Evolutionary conservation across 2,329 filamentous ascomycete genomes (phyloP).

Genomic region (Thielaviopsis ethacetica): DNA sequence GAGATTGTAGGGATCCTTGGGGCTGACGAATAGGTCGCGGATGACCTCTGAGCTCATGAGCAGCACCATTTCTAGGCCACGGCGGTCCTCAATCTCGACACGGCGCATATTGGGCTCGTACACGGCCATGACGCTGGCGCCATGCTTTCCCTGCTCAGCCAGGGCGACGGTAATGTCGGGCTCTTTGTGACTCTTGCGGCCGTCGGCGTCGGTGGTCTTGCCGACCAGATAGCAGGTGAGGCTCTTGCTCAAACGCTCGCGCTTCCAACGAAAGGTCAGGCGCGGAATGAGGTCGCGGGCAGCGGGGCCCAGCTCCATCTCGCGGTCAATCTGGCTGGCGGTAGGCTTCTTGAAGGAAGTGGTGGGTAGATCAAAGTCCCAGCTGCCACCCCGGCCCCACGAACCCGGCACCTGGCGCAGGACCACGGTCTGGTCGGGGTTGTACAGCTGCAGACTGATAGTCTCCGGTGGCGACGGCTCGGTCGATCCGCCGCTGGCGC

Average conservation of each 20-base stretch:
- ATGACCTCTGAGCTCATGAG: slow-evolving; percentile 47
- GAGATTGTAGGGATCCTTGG: slow-evolving; percentile 53
- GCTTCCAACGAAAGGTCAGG: slow-evolving; percentile 75
- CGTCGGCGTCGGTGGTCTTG: slow-evolving; percentile 43
- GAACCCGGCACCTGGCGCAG: slow-evolving; percentile 57
- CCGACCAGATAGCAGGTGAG: slow-evolving; percentile 80
- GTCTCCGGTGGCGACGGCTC: slow-evolving; percentile 37
- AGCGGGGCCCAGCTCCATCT: slow-evolving; percentile 21
- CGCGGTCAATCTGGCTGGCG: slow-evolving; percentile 59
- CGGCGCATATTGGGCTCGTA: slow-evolving; percentile 87
- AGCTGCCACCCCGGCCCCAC: slow-evolving; percentile 66
- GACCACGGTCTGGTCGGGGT: slow-evolving; percentile 68
- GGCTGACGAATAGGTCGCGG: slow-evolving; percentile 46
- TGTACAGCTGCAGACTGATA: slow-evolving; percentile 82
- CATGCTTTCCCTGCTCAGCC: slow-evolving; percentile 49
- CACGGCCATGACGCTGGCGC: slow-evolving; percentile 54
- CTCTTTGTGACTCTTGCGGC: slow-evolving; percentile 70
- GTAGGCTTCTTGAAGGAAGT: slow-evolving; percentile 71
- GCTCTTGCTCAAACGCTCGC: slow-evolving; percentile 65
- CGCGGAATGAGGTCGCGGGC: slow-evolving; percentile 46
- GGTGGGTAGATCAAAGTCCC: slow-evolving; percentile 87
- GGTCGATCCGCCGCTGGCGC: not conserved
- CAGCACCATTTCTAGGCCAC: slow-evolving; percentile 76
- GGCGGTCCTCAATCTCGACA: slow-evolving; percentile 85
- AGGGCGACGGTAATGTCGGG: slow-evolving; percentile 91